Conservation (phyloP, 495 filamentous ascomycete genomes). For the Hypoxylon rickii region DNA sequence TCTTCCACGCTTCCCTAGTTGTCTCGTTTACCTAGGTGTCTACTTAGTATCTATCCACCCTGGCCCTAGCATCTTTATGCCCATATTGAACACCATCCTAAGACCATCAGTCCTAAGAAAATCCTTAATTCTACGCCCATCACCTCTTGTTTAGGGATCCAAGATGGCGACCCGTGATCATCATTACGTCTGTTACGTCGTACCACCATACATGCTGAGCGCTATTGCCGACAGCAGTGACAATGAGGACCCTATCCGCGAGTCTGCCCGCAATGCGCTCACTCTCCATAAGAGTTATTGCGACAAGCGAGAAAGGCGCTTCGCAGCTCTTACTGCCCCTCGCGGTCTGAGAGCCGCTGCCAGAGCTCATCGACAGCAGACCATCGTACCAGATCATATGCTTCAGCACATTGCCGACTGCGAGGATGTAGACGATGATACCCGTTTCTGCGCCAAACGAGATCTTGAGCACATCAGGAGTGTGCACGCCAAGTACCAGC, state of each 20-base stretch:
- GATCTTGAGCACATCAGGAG: slow-evolving; percentile 41
- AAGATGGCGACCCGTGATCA: slow-evolving; percentile 32
- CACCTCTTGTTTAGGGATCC: background rate
- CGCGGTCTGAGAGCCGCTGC: slow-evolving; percentile 24
- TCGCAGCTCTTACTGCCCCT: slow-evolving; percentile 37
- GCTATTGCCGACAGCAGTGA: slow-evolving; percentile 41
- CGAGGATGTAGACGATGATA: slow-evolving; percentile 44
- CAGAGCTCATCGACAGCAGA: slow-evolving; percentile 15
- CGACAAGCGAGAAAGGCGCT: slow-evolving; percentile 36
- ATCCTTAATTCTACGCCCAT: background rate
- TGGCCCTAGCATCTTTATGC: slow-evolving; percentile 12
- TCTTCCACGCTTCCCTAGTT: background rate
- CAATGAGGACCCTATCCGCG: slow-evolving; percentile 32
- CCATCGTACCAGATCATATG: slow-evolving; percentile 44
- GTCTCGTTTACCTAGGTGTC: background rate
- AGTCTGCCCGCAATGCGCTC: slow-evolving; percentile 36
- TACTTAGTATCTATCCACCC: too few species aligned
- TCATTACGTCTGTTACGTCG: slow-evolving; percentile 40
- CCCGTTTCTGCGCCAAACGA: slow-evolving; percentile 36
- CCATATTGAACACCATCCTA: background rate
- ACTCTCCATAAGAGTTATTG: slow-evolving; percentile 28
- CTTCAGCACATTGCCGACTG: slow-evolving; percentile 44
- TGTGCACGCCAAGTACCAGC: slow-evolving; percentile 38
- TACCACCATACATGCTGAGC: slow-evolving; percentile 45
- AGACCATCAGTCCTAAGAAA: slow-evolving; percentile 1